Evolutionary conservation across 129 eudicot species (phyloP).

Genomic region (Ambrosia trifida): DNA sequence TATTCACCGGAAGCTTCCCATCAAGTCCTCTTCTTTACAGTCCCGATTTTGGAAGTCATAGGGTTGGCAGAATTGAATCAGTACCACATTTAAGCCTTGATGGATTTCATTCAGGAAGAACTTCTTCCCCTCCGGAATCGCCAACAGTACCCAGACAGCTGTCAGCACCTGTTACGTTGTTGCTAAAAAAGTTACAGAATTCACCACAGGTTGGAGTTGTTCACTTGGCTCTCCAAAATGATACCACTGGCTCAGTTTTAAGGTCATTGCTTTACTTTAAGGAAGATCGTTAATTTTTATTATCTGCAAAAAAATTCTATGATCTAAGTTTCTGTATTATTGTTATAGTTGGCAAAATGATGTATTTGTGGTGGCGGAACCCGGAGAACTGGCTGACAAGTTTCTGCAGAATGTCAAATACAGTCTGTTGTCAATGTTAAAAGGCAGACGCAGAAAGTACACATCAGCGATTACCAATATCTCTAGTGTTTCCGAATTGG

Average conservation of each 20-base stretch:
- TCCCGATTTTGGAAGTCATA: conserved; percentile 70
- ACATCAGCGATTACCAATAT: conserved; percentile 67
- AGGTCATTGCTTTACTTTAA: conserved; percentile 47
- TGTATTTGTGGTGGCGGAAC: conserved; percentile 99
- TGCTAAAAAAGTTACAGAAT: conserved; percentile 73
- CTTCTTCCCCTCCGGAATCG: conserved; percentile 82
- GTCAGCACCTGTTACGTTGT: conserved; percentile 57
- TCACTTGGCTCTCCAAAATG: conserved; percentile 89
- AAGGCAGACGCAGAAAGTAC: conserved; percentile 77
- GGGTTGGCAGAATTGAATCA: conserved; percentile 71
- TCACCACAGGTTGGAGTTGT: conserved; percentile 86
- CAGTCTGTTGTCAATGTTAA: conserved; percentile 69
- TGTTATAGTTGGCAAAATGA: conserved; percentile 91
- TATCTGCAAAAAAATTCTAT: neutral
- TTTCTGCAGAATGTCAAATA: conserved; percentile 85
- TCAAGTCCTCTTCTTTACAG: conserved; percentile 85
- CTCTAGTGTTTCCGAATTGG: conserved; percentile 82
- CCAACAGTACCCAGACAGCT: conserved; percentile 70
- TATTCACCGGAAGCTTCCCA: conserved; percentile 97
- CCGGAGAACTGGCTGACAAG: conserved; percentile 96
- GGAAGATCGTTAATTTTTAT: neutral
- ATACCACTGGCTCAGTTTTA: conserved; percentile 76
- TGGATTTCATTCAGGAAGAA: conserved; percentile 69
- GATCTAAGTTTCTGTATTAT: conserved; percentile 25
- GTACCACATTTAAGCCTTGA: conserved; percentile 93